Conservation (phyloP, 345 rosid genomes). For the Camelina neglecta region DNA sequence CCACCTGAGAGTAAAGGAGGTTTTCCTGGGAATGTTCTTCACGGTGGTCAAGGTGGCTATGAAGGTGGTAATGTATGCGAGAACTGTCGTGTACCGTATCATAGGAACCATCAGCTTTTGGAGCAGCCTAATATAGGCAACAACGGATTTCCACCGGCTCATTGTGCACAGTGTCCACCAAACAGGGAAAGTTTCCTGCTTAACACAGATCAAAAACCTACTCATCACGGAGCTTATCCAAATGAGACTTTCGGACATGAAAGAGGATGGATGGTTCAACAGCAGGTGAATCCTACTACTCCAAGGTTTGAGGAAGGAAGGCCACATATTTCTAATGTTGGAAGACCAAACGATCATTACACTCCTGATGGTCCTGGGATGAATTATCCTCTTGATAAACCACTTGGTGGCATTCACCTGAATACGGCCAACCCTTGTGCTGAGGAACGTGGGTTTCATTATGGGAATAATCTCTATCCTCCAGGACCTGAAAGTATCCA, state of each 20-base stretch:
- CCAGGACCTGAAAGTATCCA: constrained; percentile 66
- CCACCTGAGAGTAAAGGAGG: constrained; percentile 68
- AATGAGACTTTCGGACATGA: constrained; percentile 70
- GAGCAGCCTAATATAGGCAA: constrained; percentile 70
- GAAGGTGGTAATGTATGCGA: constrained; percentile 75
- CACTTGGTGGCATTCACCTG: constrained; percentile 44
- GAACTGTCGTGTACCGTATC: constrained; percentile 59
- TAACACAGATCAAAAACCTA: constrained; percentile 61
- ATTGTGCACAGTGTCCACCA: constrained; percentile 62
- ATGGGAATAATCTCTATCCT: constrained; percentile 60
- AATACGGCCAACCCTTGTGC: constrained; percentile 53
- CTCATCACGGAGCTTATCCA: constrained; percentile 54
- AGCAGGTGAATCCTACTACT: constrained; percentile 63
- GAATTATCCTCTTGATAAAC: constrained; percentile 66
- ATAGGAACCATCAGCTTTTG: constrained; percentile 64
- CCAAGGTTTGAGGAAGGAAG: constrained; percentile 64
- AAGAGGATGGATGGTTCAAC: constrained; percentile 77
- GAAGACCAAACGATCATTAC: constrained; percentile 72
- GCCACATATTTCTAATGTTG: constrained; percentile 59
- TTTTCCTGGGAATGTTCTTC: constrained; percentile 74
- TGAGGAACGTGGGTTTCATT: constrained; percentile 60
- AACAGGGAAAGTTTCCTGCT: constrained; percentile 58
- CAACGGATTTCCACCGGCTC: constrained; percentile 57
- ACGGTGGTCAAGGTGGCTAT: constrained; percentile 53
- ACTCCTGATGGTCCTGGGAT: constrained; percentile 62